phyloP scores from a whole-genome alignment of 2,329 filamentous ascomycete genomes.

The Scolecobasidium constrictum region DNA sequence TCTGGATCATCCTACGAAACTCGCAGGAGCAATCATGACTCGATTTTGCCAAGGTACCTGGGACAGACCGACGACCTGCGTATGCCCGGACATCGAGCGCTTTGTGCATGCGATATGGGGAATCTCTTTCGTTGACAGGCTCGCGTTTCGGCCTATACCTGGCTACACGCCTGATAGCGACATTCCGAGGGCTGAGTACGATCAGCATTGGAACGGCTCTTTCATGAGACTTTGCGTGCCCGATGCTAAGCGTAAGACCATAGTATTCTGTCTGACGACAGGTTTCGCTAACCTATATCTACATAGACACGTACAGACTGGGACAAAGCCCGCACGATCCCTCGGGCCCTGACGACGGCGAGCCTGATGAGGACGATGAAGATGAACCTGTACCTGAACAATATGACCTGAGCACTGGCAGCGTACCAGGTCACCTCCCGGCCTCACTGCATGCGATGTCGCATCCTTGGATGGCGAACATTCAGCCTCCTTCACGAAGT shows the following conservation, averaged over 20 bases:
- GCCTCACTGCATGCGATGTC: neutral
- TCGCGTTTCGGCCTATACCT: neutral
- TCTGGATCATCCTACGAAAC: too few species aligned
- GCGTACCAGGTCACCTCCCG: neutral
- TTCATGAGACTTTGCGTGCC: neutral
- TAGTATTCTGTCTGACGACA: neutral
- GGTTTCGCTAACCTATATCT: neutral
- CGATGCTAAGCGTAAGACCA: neutral
- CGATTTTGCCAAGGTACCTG: slow-evolving; percentile 1
- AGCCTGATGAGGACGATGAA: neutral
- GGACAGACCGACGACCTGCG: too few species aligned
- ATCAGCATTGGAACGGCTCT: neutral
- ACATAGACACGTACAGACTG: neutral
- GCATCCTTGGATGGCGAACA: neutral
- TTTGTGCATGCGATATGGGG: slow-evolving; percentile 9
- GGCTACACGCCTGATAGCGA: neutral
- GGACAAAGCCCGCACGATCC: neutral
- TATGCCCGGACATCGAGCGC: too few species aligned
- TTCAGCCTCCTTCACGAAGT: too few species aligned
- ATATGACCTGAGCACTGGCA: neutral
- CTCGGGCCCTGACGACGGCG: neutral
- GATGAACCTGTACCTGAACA: neutral
- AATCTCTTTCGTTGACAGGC: slow-evolving; percentile 4
- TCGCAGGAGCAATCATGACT: too few species aligned
- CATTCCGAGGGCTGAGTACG: neutral